Percentiles rank a stretch among this genome's conserved stretches.
Conservation (phyloP, 306 rosid genomes). For the Vigna mungo region DNA sequence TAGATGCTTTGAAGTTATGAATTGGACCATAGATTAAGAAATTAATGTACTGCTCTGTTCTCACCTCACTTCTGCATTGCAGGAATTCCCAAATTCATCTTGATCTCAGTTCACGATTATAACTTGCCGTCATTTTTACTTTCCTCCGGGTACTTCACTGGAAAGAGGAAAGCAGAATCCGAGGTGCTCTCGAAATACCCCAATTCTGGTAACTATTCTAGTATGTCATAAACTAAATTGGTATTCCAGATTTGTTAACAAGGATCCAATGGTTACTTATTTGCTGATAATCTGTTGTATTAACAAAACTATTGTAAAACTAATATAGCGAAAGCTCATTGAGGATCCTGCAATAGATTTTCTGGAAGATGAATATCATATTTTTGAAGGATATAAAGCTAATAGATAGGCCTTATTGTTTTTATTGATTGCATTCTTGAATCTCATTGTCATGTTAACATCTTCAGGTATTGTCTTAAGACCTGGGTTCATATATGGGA, state of each 20-base stretch:
- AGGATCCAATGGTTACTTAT: conserved; percentile 4
- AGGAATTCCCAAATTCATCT: conserved; percentile 91
- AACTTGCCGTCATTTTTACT: conserved; percentile 83
- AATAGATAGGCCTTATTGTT: neutral
- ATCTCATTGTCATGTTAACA: conserved; percentile 41
- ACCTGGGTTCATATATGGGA: conserved; percentile 93
- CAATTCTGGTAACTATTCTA: conserved; percentile 70
- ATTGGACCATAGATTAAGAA: conserved; percentile 4
- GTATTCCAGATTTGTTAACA: conserved; percentile 25
- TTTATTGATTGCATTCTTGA: conserved; percentile 13
- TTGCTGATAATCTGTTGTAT: neutral
- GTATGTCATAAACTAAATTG: conserved; percentile 12
- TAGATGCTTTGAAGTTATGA: conserved; percentile 1
- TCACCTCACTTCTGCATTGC: conserved; percentile 38
- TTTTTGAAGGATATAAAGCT: conserved; percentile 24
- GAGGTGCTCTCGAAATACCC: conserved; percentile 97
- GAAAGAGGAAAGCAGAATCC: conserved; percentile 97
- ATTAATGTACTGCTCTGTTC: conserved; percentile 7
- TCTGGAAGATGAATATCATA: neutral
- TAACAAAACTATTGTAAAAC: conserved; percentile 1
- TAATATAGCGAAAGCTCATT: conserved; percentile 7
- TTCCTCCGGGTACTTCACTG: conserved; percentile 86
- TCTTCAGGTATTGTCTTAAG: conserved; percentile 86
- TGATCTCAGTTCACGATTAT: conserved; percentile 94
- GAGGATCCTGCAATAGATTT: too few relatives aligned